These are phyloP conservation scores for Phoma herbarum DNA, from an alignment of 2,329 filamentous ascomycete species.

Conservation along the genomic window DNA sequence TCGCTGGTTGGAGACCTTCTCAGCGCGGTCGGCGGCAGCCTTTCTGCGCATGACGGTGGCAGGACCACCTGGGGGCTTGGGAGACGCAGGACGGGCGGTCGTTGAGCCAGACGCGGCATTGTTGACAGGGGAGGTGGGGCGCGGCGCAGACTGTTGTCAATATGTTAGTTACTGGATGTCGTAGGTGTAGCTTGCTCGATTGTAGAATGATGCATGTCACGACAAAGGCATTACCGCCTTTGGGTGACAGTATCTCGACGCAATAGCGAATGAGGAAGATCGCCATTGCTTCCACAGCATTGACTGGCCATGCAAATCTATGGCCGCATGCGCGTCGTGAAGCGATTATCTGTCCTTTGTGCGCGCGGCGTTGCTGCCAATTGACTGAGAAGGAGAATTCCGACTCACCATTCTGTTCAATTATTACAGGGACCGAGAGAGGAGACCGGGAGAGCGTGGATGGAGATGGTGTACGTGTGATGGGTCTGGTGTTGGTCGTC, in stretches of 20 bases:
- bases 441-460: slow-evolving; percentile 15
- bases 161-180: slow-evolving; percentile 20
- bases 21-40: slow-evolving; percentile 95
- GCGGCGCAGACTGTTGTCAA: slow-evolving; percentile 45
- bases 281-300: neutral
- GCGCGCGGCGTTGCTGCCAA: slow-evolving; percentile 6
- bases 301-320: neutral
- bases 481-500: slow-evolving; percentile 14
- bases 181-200: neutral
- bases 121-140: slow-evolving; percentile 51
- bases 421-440: slow-evolving; percentile 11
- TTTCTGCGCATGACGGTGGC: slow-evolving; percentile 95
- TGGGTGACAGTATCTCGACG: neutral
- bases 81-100: slow-evolving; percentile 81
- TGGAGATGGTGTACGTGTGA: slow-evolving; percentile 14
- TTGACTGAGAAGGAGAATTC: neutral
- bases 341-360: slow-evolving; percentile 17
- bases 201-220: neutral
- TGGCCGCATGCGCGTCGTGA: slow-evolving; percentile 9
- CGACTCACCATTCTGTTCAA: slow-evolving; percentile 19
- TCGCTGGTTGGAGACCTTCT: slow-evolving; percentile 92
- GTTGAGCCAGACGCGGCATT: slow-evolving; percentile 67
- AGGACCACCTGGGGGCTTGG: slow-evolving; percentile 89
- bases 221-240: neutral
- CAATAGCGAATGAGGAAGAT: neutral